Evolutionary conservation across 116 monocot species (phyloP).

Genomic region (Papilionanthe hybrid): DNA sequence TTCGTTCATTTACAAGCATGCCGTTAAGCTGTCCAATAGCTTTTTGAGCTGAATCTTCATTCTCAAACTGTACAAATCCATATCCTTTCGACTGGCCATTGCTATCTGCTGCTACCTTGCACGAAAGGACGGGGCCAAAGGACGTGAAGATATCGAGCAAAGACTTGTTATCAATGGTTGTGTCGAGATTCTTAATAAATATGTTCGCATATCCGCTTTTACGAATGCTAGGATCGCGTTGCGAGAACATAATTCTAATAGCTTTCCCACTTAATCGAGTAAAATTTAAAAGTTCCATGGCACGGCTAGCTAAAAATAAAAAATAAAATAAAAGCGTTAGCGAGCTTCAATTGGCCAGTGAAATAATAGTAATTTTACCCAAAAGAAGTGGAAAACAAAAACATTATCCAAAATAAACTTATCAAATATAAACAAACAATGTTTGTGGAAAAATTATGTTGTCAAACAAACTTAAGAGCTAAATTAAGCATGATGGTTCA

Average conservation of each 20-base stretch:
- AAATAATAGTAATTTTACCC: background rate
- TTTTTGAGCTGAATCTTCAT: conserved; percentile 39
- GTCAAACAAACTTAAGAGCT: too few species aligned
- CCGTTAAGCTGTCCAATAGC: conserved; percentile 49
- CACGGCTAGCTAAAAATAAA: conserved; percentile 29
- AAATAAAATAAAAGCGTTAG: background rate
- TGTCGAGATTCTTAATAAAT: conserved; percentile 61
- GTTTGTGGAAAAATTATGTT: background rate
- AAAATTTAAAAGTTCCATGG: conserved; percentile 49
- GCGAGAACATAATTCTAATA: conserved; percentile 53
- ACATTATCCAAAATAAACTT: background rate
- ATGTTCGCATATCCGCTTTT: conserved; percentile 57
- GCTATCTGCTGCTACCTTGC: conserved; percentile 48
- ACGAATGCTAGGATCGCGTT: conserved; percentile 47
- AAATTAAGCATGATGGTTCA: too few species aligned
- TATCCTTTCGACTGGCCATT: conserved; percentile 56
- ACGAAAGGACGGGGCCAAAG: conserved; percentile 58
- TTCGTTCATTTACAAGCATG: conserved; percentile 54
- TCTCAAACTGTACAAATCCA: conserved; percentile 66
- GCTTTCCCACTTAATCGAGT: conserved; percentile 43
- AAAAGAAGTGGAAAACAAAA: background rate
- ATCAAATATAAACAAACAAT: background rate
- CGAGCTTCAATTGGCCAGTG: background rate
- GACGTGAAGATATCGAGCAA: conserved; percentile 41
- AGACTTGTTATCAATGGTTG: conserved; percentile 42